Conservation (phyloP, 2,329 filamentous ascomycete genomes). For the Trichocomaceae sp. region DNA sequence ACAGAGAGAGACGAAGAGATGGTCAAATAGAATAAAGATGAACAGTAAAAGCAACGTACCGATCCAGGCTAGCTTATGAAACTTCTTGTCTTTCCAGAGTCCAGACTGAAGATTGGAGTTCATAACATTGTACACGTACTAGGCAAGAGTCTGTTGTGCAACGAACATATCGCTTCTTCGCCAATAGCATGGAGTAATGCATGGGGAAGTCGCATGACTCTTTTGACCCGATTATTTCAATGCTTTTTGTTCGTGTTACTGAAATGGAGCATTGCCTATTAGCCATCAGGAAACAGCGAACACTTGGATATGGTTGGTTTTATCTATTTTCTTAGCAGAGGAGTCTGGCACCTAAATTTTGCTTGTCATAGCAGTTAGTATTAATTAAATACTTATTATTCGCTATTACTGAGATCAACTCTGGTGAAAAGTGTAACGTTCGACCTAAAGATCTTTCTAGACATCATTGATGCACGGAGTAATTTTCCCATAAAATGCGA, state of each 20-base stretch:
- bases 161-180: background rate
- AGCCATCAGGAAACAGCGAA: background rate
- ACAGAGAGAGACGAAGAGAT: background rate
- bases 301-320: too few species aligned
- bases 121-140: background rate
- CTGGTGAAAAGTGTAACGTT: too few species aligned
- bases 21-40: background rate
- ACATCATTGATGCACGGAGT: too few species aligned
- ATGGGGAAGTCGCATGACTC: conserved; percentile 6
- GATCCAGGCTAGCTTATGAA: background rate
- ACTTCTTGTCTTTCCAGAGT: background rate
- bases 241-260: background rate
- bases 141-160: conserved; percentile 2
- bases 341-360: too few species aligned
- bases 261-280: background rate
- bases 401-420: too few species aligned
- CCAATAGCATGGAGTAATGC: background rate
- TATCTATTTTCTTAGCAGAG: too few species aligned
- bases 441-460: too few species aligned
- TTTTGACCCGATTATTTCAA: background rate
- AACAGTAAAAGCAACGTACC: background rate
- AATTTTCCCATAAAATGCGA: too few species aligned
- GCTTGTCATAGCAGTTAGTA: too few species aligned
- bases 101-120: background rate
- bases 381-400: too few species aligned